Evolutionary conservation across 2,329 filamentous ascomycete genomes (phyloP), one percentile per base, ranked within the genome.

Genomic region (Ceratocystis papillata): DNA sequence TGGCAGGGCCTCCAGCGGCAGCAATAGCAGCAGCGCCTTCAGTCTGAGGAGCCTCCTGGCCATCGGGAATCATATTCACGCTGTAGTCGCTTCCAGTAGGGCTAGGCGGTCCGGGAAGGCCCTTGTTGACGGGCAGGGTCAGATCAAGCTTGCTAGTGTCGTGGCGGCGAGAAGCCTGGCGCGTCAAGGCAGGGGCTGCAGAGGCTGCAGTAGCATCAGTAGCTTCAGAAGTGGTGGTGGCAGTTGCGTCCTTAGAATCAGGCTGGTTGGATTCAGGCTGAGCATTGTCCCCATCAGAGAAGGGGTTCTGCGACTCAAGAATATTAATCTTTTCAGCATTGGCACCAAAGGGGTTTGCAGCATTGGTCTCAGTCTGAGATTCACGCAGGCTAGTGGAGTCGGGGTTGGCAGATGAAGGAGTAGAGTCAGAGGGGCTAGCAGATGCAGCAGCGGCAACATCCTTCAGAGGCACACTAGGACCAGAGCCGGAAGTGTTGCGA

Each of bases 341-440:
- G 71, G 81, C 80, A 62, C 83, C 85, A 74, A 94, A 94, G 22
- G 89, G 90, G 73, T 94, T 90, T 68, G 79, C 78, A 1, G 80
- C 77, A 72, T 86, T 79, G 63, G 78, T 76, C 12, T 66, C 59
- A 74, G 78, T 76, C 68, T 76, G 55, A n/a, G 50, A 48, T 5
- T 45, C 15, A 17, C 28, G 55, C 25, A 59, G 25, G 5, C 55
- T 59, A 17, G 55, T 12, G 8, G 60, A 46, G 37, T 62, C 44
- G 20, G 60, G 33, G 60, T 28, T 22, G 60, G 33, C 20, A 20
- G 33, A 41, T 12, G 37, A 46, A 46, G 59, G 8, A 10, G 20
- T 22, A 4, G 59, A 62, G 25, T 59, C 30, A 8, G 55, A 17
- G n/a, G 22, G 30, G 53, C 25, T 28, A 22, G 20, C 46, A 50